These are phyloP conservation scores for Aspergillus conjunctus DNA, from an alignment of 495 filamentous ascomycete species.

Conservation along the genomic window DNA sequence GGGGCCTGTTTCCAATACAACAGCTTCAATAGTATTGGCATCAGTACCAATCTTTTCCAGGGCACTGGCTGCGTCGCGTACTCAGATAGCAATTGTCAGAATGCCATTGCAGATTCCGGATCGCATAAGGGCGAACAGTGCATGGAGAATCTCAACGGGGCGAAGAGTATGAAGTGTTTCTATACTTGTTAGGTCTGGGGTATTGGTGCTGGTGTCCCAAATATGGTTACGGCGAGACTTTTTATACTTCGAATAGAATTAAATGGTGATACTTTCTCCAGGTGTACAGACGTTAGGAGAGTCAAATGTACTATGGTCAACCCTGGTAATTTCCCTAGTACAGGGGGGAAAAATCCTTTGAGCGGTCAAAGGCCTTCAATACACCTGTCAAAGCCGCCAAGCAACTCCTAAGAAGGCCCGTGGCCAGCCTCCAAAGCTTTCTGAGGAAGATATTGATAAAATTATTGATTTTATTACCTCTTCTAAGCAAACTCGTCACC, in stretches of 20 bases:
- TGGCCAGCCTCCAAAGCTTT: conserved; percentile 25
- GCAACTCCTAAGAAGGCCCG: conserved; percentile 24
- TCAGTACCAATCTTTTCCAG: not conserved
- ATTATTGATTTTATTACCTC: conserved; percentile 32
- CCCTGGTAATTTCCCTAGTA: too few species aligned
- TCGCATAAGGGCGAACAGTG: not conserved
- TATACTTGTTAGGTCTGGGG: too few species aligned
- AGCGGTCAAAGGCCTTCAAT: too few species aligned
- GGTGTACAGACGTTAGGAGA: too few species aligned
- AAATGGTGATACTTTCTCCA: too few species aligned
- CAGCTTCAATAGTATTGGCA: not conserved
- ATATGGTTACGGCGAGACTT: too few species aligned
- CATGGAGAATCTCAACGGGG: not conserved
- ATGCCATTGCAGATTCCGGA: not conserved
- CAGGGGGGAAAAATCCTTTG: too few species aligned
- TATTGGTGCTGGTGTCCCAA: too few species aligned
- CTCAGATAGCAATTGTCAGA: not conserved
- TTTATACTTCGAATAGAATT: too few species aligned
- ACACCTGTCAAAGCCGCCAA: conserved; percentile 23
- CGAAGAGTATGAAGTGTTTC: not conserved
- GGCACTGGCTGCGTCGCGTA: not conserved
- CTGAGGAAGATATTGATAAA: conserved; percentile 25
- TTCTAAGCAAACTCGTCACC: conserved; percentile 24
- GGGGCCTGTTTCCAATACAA: not conserved
- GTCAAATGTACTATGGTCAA: too few species aligned